Evolutionary conservation across 108 stramenopile genomes (phyloP), one percentile per base, ranked within the genome.

Genomic region (Skeletonema grethae): DNA sequence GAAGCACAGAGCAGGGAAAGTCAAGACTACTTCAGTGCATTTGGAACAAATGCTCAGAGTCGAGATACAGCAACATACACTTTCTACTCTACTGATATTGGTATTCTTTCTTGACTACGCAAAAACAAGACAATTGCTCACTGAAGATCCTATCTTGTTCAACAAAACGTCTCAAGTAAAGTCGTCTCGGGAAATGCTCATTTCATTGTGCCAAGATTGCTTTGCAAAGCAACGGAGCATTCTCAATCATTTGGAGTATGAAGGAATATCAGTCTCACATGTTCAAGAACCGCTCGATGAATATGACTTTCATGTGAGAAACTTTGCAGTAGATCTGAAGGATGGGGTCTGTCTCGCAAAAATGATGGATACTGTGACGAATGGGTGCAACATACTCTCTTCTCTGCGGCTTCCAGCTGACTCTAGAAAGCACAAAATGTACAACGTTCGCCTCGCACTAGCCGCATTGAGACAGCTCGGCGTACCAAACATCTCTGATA

Each of bases 341-440:
- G 98, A 99, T 76, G 98, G 98, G 8, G 90, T 94, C 15, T 73
- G 96, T 22, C 75, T 99, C 31, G 84, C 90, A 1, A 84, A 96
- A 24, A 64, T 96, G 79, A 71, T 91, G 12, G 95, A 97, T 61
- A 81, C 92, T 32, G 38, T 94, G 4, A 70, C 91, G 2, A 55
- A 82, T 30, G 38, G 61, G 18, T 77, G 81, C 53, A 66, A 82
- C 10, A 7, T 93, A 11, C 83, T 96, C 29, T 18, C 46, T 18
- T 57, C 43, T 10, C 85, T 99, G 15, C 80, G 97, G 7, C 75
- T 97, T 13, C 98, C 98, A 4, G 96, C 97, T 10, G 79, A 89
- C 10, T 92, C 93, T 30, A 77, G 98, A 7, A 79, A 95, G 41
- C 94, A 97, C 72, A 98, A 97, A 81, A 61, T 97, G 7, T 91